phyloP scores from a whole-genome alignment of 805 yeast genomes.

The Cyberlindnera galapagoensis region DNA sequence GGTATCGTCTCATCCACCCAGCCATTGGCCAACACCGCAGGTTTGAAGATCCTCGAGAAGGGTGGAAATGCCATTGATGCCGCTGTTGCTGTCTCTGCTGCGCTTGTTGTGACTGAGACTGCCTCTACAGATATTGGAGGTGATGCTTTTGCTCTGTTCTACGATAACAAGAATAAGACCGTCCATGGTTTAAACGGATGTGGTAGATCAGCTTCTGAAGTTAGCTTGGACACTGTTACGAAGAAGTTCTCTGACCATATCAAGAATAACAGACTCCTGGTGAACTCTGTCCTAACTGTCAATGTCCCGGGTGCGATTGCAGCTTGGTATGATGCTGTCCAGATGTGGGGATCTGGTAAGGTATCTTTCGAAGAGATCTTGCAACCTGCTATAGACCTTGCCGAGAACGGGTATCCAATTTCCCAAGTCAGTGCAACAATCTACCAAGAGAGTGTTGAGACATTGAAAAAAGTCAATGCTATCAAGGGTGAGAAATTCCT shows the following conservation, averaged over 20 bases:
- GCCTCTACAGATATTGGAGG: conserved; percentile 62
- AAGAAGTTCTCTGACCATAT: conserved; percentile 35
- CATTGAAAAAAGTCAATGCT: conserved; percentile 30
- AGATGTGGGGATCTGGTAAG: conserved; percentile 67
- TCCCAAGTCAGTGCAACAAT: conserved; percentile 46
- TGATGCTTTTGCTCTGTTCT: conserved; percentile 59
- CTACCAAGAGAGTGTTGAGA: conserved; percentile 39
- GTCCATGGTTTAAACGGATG: conserved; percentile 71
- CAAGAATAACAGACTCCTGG: conserved; percentile 42
- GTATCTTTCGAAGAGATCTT: conserved; percentile 52
- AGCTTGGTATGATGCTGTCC: conserved; percentile 69
- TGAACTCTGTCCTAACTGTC: conserved; percentile 48
- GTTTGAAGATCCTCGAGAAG: conserved; percentile 51
- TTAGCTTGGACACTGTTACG: conserved; percentile 42
- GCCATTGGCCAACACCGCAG: conserved; percentile 73
- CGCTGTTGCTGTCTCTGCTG: conserved; percentile 53
- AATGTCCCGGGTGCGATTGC: conserved; percentile 79
- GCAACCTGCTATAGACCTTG: conserved; percentile 61
- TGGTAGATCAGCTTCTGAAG: conserved; percentile 55
- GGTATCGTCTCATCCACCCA: conserved; percentile 75
- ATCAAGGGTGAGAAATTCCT: conserved; percentile 27
- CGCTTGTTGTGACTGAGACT: conserved; percentile 50
- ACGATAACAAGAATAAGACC: conserved; percentile 39
- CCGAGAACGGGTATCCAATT: conserved; percentile 62
- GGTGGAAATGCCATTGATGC: conserved; percentile 77